Conservation (phyloP, 2,329 filamentous ascomycete genomes). For the Zalaria obscura region DNA sequence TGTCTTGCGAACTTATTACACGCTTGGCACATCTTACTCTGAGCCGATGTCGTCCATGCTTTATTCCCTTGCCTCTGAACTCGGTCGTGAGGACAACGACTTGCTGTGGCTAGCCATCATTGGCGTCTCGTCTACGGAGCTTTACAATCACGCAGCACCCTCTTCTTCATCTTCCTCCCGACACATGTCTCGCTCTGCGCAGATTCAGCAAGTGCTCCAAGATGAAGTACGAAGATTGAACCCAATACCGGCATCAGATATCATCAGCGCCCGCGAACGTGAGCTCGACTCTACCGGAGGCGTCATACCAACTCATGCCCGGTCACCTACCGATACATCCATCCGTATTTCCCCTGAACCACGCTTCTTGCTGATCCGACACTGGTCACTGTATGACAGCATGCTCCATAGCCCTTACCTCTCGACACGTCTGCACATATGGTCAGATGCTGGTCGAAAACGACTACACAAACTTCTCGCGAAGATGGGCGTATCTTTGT, state of each 20-base stretch:
- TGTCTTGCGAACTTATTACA: constrained; percentile 70
- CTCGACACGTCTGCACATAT: constrained; percentile 81
- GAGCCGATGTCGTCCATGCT: constrained; percentile 91
- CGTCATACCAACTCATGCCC: constrained; percentile 78
- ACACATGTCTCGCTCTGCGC: constrained; percentile 13
- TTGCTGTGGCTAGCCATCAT: constrained; percentile 90
- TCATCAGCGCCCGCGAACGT: constrained; percentile 40
- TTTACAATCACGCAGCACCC: constrained; percentile 68
- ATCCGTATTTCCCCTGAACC: constrained; percentile 91
- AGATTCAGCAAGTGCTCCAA: constrained; percentile 70
- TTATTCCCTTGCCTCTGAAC: constrained; percentile 85
- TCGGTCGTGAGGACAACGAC: constrained; percentile 93
- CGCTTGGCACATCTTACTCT: constrained; percentile 75
- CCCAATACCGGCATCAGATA: constrained; percentile 49
- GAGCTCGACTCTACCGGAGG: constrained; percentile 54
- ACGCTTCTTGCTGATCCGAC: constrained; percentile 77
- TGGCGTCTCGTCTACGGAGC: constrained; percentile 83
- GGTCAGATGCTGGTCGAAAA: constrained; percentile 80
- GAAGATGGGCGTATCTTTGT: constrained; percentile 93
- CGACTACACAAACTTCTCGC: constrained; percentile 85
- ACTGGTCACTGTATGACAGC: constrained; percentile 96
- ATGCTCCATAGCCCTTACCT: constrained; percentile 97
- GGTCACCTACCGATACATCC: constrained; percentile 78
- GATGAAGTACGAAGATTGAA: constrained; percentile 93
- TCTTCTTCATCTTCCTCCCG: constrained; percentile 23